Percentiles rank a stretch among this genome's conserved stretches.
Conservation (phyloP, 257 asterid genomes). For the Verbena officinalis region DNA sequence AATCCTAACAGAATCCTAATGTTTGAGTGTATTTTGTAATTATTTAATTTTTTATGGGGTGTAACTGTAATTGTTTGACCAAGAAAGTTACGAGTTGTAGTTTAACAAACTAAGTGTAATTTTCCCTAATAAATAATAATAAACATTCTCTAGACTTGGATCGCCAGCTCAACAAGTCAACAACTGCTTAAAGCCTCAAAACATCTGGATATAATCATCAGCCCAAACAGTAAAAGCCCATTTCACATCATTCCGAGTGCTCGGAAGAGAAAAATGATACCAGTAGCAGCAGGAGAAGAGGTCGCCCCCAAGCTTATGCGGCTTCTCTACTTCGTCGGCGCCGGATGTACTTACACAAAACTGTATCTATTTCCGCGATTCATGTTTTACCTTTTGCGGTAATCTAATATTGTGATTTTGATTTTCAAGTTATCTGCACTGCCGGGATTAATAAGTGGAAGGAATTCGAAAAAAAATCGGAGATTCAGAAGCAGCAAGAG, state of each 20-base stretch:
- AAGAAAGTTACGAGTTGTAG: no score
- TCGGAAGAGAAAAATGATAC: constrained; percentile 18
- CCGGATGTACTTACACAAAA: constrained; percentile 47
- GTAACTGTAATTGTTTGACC: no score
- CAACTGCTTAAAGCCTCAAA: neutral
- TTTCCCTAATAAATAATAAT: no score
- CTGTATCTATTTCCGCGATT: neutral
- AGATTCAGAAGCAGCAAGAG: constrained; percentile 43
- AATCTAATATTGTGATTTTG: neutral
- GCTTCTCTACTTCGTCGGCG: constrained; percentile 60
- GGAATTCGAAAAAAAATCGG: constrained; percentile 45
- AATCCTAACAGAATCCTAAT: no score
- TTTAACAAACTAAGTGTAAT: no score
- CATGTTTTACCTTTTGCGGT: neutral
- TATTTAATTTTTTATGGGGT: no score
- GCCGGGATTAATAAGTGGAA: constrained; percentile 63
- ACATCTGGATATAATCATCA: neutral
- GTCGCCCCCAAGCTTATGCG: constrained; percentile 55
- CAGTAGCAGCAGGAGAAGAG: constrained; percentile 51
- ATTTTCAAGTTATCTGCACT: constrained; percentile 47
- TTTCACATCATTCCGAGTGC: neutral
- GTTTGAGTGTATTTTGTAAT: no score
- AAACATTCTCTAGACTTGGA: neutral
- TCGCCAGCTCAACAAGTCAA: constrained; percentile 12
- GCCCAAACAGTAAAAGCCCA: constrained; percentile 3